These are phyloP conservation scores for Kwoniella sp. DNA, from an alignment of 768 basidiomycete species.

Conservation along the genomic window DNA sequence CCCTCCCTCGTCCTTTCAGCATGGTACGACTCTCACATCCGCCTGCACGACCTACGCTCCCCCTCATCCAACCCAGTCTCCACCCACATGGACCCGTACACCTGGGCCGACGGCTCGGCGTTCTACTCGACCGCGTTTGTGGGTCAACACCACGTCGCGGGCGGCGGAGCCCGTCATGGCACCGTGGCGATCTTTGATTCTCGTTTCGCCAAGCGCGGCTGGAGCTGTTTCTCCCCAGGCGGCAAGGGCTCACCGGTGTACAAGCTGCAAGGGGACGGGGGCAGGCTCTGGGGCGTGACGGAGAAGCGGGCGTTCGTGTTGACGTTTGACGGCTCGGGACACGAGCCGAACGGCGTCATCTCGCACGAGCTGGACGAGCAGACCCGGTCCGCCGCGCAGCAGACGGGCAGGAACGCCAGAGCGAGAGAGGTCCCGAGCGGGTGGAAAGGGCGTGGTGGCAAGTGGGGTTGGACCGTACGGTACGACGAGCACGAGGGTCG, in stretches of 20 bases:
- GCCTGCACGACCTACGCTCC: conserved; percentile 38
- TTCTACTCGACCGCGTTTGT: conserved; percentile 33
- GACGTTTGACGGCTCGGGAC: conserved; percentile 32
- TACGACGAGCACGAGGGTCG: conserved; percentile 17
- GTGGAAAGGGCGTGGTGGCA: conserved; percentile 36
- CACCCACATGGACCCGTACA: conserved; percentile 30
- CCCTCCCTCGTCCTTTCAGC: conserved; percentile 30
- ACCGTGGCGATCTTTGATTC: conserved; percentile 37
- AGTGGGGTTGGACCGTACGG: conserved; percentile 36
- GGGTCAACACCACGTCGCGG: conserved; percentile 30
- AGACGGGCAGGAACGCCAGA: conserved; percentile 3
- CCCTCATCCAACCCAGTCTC: conserved; percentile 10
- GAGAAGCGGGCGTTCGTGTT: conserved; percentile 32
- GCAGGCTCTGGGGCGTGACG: conserved; percentile 37
- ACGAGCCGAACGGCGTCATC: conserved; percentile 16
- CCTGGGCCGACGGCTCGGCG: conserved; percentile 38
- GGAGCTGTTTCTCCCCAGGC: conserved; percentile 41
- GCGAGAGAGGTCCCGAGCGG: conserved; percentile 18
- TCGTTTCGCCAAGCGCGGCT: conserved; percentile 8
- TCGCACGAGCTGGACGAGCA: conserved; percentile 5
- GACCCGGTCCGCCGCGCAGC: not conserved
- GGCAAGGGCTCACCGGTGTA: conserved; percentile 44
- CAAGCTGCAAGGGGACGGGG: conserved; percentile 28
- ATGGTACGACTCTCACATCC: conserved; percentile 44
- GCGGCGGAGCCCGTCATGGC: conserved; percentile 38